Evolutionary conservation across 306 rosid species (phyloP).

Genomic region (Medicago lupulina): DNA sequence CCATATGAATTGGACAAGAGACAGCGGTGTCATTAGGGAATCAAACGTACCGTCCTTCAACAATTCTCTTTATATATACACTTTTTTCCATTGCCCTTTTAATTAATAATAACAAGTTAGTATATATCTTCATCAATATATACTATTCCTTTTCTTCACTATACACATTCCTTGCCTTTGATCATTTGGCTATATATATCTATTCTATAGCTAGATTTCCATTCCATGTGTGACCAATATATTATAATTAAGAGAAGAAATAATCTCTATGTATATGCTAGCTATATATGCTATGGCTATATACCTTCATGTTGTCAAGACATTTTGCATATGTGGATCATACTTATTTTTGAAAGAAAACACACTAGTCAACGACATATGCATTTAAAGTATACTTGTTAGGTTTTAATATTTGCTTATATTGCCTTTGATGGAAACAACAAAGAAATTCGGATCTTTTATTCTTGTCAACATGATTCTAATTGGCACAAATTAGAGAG

Average conservation of each 20-base stretch:
- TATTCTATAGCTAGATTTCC: not conserved
- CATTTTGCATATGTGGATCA: not conserved
- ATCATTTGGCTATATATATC: conserved; percentile 19
- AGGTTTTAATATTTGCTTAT: not conserved
- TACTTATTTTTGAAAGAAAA: not conserved
- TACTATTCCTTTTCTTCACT: conserved; percentile 44
- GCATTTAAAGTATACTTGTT: conserved; percentile 28
- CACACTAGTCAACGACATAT: conserved; percentile 39
- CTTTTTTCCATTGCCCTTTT: conserved; percentile 30
- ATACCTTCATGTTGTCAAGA: conserved; percentile 15
- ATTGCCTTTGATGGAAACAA: conserved; percentile 44
- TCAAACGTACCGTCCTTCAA: conserved; percentile 76
- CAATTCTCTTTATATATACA: conserved; percentile 42
- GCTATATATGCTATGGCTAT: not conserved
- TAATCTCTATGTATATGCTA: not conserved
- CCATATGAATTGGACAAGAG: conserved; percentile 68
- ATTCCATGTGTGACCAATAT: not conserved
- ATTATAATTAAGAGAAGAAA: not conserved
- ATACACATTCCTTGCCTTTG: conserved; percentile 21
- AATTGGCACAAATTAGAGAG: conserved; percentile 46
- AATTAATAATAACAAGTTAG: conserved; percentile 34
- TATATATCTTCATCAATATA: conserved; percentile 28
- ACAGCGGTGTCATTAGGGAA: conserved; percentile 70
- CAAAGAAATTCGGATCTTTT: conserved; percentile 46
- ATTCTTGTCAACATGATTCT: conserved; percentile 39